phyloP scores from a whole-genome alignment of 2,329 filamentous ascomycete species.

The Epichloe sibirici region DNA sequence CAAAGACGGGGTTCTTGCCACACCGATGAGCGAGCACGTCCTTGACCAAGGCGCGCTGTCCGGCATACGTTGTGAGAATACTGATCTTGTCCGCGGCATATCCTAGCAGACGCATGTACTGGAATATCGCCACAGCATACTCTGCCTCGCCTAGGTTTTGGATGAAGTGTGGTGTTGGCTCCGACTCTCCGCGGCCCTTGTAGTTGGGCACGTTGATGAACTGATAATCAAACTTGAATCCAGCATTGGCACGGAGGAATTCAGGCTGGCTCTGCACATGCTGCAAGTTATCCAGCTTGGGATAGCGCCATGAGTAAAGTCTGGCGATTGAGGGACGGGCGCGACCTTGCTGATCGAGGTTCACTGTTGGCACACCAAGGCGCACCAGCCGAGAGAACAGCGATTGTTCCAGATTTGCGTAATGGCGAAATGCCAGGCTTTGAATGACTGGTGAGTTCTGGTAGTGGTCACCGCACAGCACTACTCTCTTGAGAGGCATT shows the following conservation, averaged over 20 bases:
- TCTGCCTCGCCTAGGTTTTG: constrained; percentile 96
- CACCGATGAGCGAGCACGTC: constrained; percentile 81
- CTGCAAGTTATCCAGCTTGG: constrained; percentile 65
- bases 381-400: constrained; percentile 86
- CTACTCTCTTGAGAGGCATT: constrained; percentile 70
- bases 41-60: constrained; percentile 75
- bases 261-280: constrained; percentile 56
- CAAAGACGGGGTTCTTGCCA: constrained; percentile 72
- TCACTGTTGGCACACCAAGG: constrained; percentile 81
- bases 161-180: constrained; percentile 87
- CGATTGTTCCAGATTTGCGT: constrained; percentile 91
- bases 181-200: constrained; percentile 76
- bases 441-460: constrained; percentile 96
- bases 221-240: constrained; percentile 88
- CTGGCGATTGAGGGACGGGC: constrained; percentile 76
- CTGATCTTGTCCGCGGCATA: constrained; percentile 77
- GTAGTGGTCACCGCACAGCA: constrained; percentile 88
- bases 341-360: constrained; percentile 85
- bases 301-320: constrained; percentile 90
- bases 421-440: constrained; percentile 85
- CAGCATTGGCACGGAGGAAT: constrained; percentile 75
- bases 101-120: constrained; percentile 93
- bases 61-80: constrained; percentile 88
- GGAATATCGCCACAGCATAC: constrained; percentile 88
- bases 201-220: constrained; percentile 95